Evolutionary conservation across 2,329 filamentous ascomycete genomes (phyloP).

Genomic region (Fusarium oxysporum): DNA sequence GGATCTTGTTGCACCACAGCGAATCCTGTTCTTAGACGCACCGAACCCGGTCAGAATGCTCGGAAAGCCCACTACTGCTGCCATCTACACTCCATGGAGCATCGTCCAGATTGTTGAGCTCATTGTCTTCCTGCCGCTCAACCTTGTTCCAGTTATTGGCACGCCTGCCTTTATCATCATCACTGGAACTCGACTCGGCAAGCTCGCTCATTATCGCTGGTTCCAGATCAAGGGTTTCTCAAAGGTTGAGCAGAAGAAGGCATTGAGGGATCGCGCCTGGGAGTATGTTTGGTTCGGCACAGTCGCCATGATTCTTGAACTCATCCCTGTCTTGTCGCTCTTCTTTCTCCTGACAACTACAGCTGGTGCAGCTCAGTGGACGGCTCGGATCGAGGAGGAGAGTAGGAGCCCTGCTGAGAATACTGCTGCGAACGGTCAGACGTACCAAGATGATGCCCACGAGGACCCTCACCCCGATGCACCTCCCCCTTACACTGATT

Average conservation of each 20-base stretch:
- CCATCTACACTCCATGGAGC: slow-evolving; percentile 89
- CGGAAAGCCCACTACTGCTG: slow-evolving; percentile 80
- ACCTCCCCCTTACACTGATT: slow-evolving; percentile 49
- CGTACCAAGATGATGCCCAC: slow-evolving; percentile 11
- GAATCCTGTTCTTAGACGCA: slow-evolving; percentile 74
- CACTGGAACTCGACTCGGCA: slow-evolving; percentile 88
- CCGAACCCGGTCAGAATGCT: slow-evolving; percentile 82
- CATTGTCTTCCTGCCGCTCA: slow-evolving; percentile 81
- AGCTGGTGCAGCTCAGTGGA: slow-evolving; percentile 88
- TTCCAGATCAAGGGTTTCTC: slow-evolving; percentile 82
- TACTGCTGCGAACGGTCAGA: slow-evolving; percentile 10
- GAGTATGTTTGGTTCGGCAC: slow-evolving; percentile 96
- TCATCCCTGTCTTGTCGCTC: slow-evolving; percentile 93
- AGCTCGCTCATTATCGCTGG: slow-evolving; percentile 91
- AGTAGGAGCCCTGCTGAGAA: slow-evolving; percentile 43
- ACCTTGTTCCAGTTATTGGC: slow-evolving; percentile 86
- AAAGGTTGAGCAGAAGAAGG: slow-evolving; percentile 78
- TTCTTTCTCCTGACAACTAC: slow-evolving; percentile 92
- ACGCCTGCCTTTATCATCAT: slow-evolving; percentile 87
- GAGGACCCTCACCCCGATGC: slow-evolving; percentile 35
- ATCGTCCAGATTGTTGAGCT: slow-evolving; percentile 91
- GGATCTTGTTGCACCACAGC: slow-evolving; percentile 74
- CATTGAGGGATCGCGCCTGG: slow-evolving; percentile 75
- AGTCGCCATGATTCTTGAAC: slow-evolving; percentile 82
- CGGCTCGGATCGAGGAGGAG: slow-evolving; percentile 77